A percentile compares a stretch with the other conserved stretches of the same genome.
Evolutionary conservation across 805 yeast genomes (phyloP).

Genomic region (Blastobotrys muscicola): DNA sequence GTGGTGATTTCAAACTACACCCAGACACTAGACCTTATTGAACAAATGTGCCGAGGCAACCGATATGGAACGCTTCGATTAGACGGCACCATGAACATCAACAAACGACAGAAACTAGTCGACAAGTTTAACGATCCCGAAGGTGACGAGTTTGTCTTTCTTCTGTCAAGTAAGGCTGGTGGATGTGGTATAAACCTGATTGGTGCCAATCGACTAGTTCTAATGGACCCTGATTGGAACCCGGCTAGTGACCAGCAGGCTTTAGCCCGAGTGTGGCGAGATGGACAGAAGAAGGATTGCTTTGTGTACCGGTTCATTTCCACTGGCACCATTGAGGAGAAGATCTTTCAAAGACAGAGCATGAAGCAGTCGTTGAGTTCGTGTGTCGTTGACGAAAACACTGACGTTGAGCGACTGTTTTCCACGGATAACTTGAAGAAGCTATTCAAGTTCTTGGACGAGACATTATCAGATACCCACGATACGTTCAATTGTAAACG

Average conservation of each 20-base stretch:
- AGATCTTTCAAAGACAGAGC: constrained; percentile 89
- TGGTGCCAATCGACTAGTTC: constrained; percentile 85
- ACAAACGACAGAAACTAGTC: constrained; percentile 86
- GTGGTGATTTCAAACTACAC: constrained; percentile 93
- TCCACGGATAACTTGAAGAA: constrained; percentile 71
- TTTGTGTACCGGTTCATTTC: constrained; percentile 88
- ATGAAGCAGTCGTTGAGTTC: constrained; percentile 89
- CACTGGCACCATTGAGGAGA: constrained; percentile 94
- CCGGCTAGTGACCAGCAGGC: constrained; percentile 99
- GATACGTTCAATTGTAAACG: constrained; percentile 84
- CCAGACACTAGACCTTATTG: constrained; percentile 85
- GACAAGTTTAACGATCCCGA: constrained; percentile 88
- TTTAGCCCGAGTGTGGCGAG: constrained; percentile 96
- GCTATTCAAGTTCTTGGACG: constrained; percentile 58
- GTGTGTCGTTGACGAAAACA: constrained; percentile 94
- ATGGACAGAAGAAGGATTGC: constrained; percentile 96
- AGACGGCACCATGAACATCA: constrained; percentile 89
- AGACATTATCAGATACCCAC: constrained; percentile 81
- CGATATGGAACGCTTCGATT: constrained; percentile 71
- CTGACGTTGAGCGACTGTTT: constrained; percentile 87
- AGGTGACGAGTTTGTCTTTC: constrained; percentile 76
- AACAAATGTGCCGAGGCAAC: constrained; percentile 66
- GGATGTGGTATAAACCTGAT: constrained; percentile 97
- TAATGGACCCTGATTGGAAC: constrained; percentile 94
- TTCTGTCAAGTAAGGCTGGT: constrained; percentile 92